phyloP scores from a whole-genome alignment of 345 rosid species.

The Litchi chinensis region DNA sequence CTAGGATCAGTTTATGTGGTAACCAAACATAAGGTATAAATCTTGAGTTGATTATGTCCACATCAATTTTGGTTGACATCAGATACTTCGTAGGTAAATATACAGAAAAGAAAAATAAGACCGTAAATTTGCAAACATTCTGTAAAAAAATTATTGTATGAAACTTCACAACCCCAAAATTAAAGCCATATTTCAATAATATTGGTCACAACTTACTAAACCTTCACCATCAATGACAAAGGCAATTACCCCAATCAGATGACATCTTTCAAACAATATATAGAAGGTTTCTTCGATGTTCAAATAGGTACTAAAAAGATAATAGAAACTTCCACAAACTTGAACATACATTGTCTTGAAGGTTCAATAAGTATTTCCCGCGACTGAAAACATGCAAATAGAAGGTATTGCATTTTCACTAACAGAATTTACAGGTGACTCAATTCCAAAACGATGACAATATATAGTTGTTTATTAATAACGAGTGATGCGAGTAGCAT shows the following conservation, averaged over 20 bases:
- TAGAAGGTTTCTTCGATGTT: neutral
- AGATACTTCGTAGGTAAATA: neutral
- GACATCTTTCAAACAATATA: neutral
- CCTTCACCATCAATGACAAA: neutral
- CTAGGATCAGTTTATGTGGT: neutral
- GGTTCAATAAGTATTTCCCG: neutral
- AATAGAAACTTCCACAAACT: neutral
- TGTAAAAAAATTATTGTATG: neutral
- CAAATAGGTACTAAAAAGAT: neutral
- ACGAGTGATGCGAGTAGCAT: neutral
- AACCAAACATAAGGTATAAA: neutral
- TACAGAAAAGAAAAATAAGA: neutral
- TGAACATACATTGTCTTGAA: neutral
- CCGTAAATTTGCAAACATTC: neutral
- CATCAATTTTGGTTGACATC: neutral
- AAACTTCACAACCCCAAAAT: neutral
- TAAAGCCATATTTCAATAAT: neutral
- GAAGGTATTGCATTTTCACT: neutral
- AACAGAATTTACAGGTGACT: neutral
- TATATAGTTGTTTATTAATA: neutral
- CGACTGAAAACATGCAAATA: neutral
- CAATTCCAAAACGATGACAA: constrained; percentile 5
- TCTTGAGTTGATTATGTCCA: neutral
- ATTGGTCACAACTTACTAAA: neutral
- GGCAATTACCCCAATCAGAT: neutral